Percentiles rank a stretch among this genome's conserved stretches.
Conservation (phyloP, 2,329 filamentous ascomycete species). For the Botrytis cinerea region DNA sequence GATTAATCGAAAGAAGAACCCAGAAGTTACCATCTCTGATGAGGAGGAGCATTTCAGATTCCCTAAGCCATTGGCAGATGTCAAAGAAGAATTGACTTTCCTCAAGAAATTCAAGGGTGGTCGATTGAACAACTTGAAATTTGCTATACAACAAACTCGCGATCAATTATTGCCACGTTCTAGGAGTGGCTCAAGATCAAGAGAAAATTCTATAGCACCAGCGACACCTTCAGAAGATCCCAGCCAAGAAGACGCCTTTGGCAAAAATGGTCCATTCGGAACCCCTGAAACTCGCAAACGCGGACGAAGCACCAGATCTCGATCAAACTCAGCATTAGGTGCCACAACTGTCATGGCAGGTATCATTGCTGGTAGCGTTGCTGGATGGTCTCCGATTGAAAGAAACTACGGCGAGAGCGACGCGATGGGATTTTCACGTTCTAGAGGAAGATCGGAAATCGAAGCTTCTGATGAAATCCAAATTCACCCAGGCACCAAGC, state of each 20-base stretch:
- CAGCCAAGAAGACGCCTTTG: conserved; percentile 54
- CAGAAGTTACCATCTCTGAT: conserved; percentile 60
- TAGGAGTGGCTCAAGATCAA: conserved; percentile 62
- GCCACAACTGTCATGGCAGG: conserved; percentile 82
- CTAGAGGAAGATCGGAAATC: conserved; percentile 42
- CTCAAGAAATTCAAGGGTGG: conserved; percentile 79
- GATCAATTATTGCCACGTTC: conserved; percentile 65
- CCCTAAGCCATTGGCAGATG: conserved; percentile 71
- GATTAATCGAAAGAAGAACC: conserved; percentile 37
- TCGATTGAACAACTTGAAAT: conserved; percentile 78
- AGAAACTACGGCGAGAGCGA: conserved; percentile 46
- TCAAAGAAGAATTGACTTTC: conserved; percentile 79
- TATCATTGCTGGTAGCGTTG: conserved; percentile 74
- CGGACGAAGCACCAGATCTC: conserved; percentile 66
- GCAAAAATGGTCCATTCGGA: conserved; percentile 47
- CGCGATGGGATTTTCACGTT: conserved; percentile 38
- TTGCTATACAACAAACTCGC: conserved; percentile 73
- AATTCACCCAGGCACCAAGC: conserved; percentile 51
- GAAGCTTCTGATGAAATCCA: conserved; percentile 49
- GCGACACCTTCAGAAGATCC: conserved; percentile 57
- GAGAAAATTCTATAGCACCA: conserved; percentile 64
- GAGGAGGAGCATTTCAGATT: conserved; percentile 66
- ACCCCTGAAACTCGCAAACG: conserved; percentile 64
- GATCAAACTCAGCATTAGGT: conserved; percentile 68
- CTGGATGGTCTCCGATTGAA: conserved; percentile 76